A percentile compares a stretch with the other conserved stretches of the same genome.
These are phyloP conservation scores for Candida chilensis DNA, from an alignment of 805 yeast genomes.

Conservation along the genomic window DNA sequence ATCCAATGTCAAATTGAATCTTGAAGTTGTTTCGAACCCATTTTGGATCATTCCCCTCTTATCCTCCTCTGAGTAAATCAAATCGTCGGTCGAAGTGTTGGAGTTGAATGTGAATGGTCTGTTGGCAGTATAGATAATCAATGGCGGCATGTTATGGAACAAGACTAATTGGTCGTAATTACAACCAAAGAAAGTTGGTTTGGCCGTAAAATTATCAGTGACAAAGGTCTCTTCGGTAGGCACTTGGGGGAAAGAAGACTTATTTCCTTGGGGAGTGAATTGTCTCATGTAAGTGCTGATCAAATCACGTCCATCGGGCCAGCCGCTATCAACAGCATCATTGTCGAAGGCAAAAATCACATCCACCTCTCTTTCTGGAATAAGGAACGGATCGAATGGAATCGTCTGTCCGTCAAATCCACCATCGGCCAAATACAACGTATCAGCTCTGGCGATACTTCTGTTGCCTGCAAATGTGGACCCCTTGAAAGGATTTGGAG, in stretches of 20 bases:
- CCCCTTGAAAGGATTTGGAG: slow-evolving; percentile 22
- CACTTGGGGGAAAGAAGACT: slow-evolving; percentile 15
- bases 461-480: not conserved
- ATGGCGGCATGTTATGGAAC: slow-evolving; percentile 10
- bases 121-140: slow-evolving; percentile 19
- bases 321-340: slow-evolving; percentile 20
- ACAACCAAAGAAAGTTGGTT: slow-evolving; percentile 18
- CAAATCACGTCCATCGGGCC: slow-evolving; percentile 30
- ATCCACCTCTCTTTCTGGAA: slow-evolving; percentile 20
- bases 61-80: slow-evolving; percentile 13
- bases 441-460: slow-evolving; percentile 8
- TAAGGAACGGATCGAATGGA: slow-evolving; percentile 27
- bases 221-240: slow-evolving; percentile 12
- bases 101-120: slow-evolving; percentile 17
- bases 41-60: slow-evolving; percentile 14
- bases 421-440: slow-evolving; percentile 27
- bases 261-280: slow-evolving; percentile 12
- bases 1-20: slow-evolving; percentile 7
- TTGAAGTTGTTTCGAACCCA: slow-evolving; percentile 15
- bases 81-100: slow-evolving; percentile 17
- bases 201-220: slow-evolving; percentile 10
- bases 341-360: slow-evolving; percentile 27
- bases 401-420: slow-evolving; percentile 29
- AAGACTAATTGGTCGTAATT: slow-evolving; percentile 12
- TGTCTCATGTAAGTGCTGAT: slow-evolving; percentile 23